Evolutionary conservation across 441 rosid genomes (phyloP).

Genomic region (Macaranga tanarius): DNA sequence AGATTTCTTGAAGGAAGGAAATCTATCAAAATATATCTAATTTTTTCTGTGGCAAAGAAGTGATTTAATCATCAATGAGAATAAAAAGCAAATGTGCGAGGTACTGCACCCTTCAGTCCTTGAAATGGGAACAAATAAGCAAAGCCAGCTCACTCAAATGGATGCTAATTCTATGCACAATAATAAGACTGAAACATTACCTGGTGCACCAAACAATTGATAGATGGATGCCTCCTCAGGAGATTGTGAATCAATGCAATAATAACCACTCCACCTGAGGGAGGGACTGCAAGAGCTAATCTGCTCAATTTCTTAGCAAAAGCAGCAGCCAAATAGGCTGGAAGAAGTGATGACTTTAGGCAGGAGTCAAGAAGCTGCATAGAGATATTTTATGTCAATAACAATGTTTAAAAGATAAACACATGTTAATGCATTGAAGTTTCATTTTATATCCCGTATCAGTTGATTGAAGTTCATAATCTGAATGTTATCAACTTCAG

Average conservation of each 20-base stretch:
- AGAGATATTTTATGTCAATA: constrained; percentile 20
- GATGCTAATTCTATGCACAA: background rate
- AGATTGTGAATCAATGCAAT: constrained; percentile 85
- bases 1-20: no score
- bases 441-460: background rate
- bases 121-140: background rate
- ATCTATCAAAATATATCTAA: no score
- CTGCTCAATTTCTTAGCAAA: constrained; percentile 87
- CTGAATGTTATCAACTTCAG: background rate
- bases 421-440: background rate
- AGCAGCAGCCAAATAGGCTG: constrained; percentile 93
- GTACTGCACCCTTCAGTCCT: background rate
- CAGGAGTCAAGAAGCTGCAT: constrained; percentile 94
- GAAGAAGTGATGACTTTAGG: constrained; percentile 87
- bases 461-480: background rate
- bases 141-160: background rate
- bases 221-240: constrained; percentile 81
- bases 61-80: background rate
- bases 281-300: constrained; percentile 68
- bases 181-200: constrained; percentile 33
- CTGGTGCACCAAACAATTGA: constrained; percentile 85
- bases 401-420: background rate
- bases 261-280: constrained; percentile 81
- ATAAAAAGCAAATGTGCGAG: no score
- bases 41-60: background rate